Conservation (phyloP, 148 eudicot species). For the Rhododendron ovatum region DNA sequence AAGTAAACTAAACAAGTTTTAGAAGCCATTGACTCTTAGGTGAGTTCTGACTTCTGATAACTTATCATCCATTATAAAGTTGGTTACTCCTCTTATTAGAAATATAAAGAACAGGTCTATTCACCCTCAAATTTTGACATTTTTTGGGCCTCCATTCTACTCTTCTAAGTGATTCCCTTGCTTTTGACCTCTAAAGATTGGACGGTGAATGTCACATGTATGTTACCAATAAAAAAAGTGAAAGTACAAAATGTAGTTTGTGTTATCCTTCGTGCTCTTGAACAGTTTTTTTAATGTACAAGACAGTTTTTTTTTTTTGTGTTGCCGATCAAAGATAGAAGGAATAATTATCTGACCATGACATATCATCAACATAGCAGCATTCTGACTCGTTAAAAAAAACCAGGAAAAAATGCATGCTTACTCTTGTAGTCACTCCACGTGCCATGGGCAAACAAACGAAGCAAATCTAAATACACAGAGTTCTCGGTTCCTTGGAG, state of each 20-base stretch:
- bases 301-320: not conserved
- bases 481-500: conserved; percentile 79
- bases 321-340: not conserved
- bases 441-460: conserved; percentile 88
- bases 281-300: not conserved
- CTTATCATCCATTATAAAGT: not conserved
- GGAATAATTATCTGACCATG: not conserved
- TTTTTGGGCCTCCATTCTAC: not conserved
- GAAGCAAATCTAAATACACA: conserved; percentile 71
- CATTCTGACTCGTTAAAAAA: not conserved
- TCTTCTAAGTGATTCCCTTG: not conserved
- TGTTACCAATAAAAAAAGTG: not conserved
- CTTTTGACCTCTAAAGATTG: not conserved
- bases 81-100: not conserved
- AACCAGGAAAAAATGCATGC: conserved; percentile 1
- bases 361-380: not conserved
- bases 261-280: not conserved
- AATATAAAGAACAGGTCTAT: not conserved
- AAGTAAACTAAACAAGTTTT: not conserved
- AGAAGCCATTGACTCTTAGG: not conserved
- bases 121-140: not conserved
- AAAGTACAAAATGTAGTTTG: not conserved
- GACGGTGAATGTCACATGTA: not conserved
- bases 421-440: conserved; percentile 97
- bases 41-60: not conserved